phyloP scores from a whole-genome alignment of 495 filamentous ascomycete species.

The Podospora didyma region DNA sequence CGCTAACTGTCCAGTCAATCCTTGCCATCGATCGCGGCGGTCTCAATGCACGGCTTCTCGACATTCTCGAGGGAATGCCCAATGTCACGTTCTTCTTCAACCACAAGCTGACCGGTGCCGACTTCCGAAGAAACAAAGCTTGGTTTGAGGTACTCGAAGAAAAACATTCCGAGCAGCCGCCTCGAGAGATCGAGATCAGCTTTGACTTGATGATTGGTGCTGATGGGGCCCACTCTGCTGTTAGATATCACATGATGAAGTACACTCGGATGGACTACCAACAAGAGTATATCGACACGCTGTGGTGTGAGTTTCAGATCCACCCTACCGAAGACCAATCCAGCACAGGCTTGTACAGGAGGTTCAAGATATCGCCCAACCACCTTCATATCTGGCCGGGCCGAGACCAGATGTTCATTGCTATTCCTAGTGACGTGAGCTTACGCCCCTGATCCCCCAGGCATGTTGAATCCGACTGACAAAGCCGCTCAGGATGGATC shows the following conservation, averaged over 20 bases:
- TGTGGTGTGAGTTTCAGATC: constrained; percentile 97
- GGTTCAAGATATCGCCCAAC: constrained; percentile 78
- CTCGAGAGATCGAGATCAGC: constrained; percentile 60
- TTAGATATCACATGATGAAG: constrained; percentile 92
- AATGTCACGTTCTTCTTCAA: constrained; percentile 91
- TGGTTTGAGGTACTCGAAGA: constrained; percentile 71
- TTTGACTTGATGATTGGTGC: constrained; percentile 95
- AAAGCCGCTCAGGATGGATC: constrained; percentile 60
- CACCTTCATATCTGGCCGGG: constrained; percentile 98
- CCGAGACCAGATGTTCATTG: constrained; percentile 94
- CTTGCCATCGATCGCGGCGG: constrained; percentile 65
- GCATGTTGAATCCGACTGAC: background rate
- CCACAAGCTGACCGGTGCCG: constrained; percentile 83
- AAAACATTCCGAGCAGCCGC: constrained; percentile 12
- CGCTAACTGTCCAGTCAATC: constrained; percentile 35
- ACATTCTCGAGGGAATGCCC: constrained; percentile 73
- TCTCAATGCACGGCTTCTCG: constrained; percentile 82
- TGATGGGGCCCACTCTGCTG: constrained; percentile 89
- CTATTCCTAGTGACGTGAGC: constrained; percentile 70
- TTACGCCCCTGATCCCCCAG: background rate
- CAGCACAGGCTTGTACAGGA: constrained; percentile 37
- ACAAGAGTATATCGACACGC: constrained; percentile 92
- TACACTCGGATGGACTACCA: constrained; percentile 81
- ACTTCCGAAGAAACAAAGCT: constrained; percentile 71
- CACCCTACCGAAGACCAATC: constrained; percentile 29